A percentile compares a stretch with the other conserved stretches of the same genome.
Evolutionary conservation across 768 basidiomycete genomes (phyloP).

Genomic region (Pleurotus sapidus): DNA sequence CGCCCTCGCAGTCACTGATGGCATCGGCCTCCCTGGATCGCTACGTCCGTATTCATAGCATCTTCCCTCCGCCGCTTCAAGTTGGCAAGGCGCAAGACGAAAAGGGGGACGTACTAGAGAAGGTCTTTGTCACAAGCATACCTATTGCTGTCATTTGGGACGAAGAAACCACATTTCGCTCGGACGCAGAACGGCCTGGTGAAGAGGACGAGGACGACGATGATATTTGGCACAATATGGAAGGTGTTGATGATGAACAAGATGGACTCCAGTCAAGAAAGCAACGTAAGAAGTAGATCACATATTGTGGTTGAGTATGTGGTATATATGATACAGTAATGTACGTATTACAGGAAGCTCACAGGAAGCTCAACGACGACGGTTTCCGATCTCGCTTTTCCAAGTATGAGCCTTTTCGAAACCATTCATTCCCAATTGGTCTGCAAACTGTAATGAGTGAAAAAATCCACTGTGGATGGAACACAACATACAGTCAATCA

Average conservation of each 20-base stretch:
- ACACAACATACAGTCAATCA: constrained; percentile 66
- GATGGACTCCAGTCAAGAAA: constrained; percentile 18
- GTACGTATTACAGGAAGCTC: background rate
- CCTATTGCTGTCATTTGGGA: constrained; percentile 72
- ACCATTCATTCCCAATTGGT: constrained; percentile 76
- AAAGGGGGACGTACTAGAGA: constrained; percentile 62
- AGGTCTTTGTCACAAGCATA: constrained; percentile 56
- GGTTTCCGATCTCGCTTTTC: constrained; percentile 76
- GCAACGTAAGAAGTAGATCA: constrained; percentile 13
- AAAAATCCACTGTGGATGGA: background rate
- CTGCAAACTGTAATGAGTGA: constrained; percentile 29
- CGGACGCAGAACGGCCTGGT: constrained; percentile 11
- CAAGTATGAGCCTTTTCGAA: constrained; percentile 89
- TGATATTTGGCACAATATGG: constrained; percentile 69
- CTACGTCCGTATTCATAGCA: constrained; percentile 67
- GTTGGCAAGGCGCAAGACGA: constrained; percentile 48
- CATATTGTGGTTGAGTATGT: constrained; percentile 8
- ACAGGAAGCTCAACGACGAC: constrained; percentile 14
- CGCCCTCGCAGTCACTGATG: constrained; percentile 49
- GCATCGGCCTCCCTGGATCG: constrained; percentile 68
- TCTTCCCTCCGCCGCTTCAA: constrained; percentile 45
- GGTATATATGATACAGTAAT: background rate
- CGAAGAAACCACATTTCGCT: constrained; percentile 16
- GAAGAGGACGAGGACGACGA: constrained; percentile 40
- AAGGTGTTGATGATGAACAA: constrained; percentile 41